Evolutionary conservation across 2,329 filamentous ascomycete genomes (phyloP).

Genomic region (Penicillium sp.): DNA sequence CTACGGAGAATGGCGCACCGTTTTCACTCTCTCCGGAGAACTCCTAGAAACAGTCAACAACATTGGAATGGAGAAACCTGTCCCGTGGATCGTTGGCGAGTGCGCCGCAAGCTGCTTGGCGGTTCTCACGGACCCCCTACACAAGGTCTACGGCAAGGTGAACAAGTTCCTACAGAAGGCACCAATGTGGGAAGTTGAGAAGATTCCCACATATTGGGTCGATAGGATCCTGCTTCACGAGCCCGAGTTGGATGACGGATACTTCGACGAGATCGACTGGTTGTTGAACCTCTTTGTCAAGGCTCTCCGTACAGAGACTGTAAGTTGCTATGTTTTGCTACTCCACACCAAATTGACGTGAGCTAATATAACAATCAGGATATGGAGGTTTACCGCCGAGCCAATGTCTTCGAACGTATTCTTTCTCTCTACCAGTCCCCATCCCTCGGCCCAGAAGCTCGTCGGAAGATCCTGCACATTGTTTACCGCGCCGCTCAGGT

Average conservation of each 20-base stretch:
- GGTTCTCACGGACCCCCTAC: conserved; percentile 71
- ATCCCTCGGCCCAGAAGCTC: conserved; percentile 57
- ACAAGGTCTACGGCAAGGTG: conserved; percentile 79
- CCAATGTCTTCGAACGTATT: conserved; percentile 69
- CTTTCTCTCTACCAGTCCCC: conserved; percentile 66
- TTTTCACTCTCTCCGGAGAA: conserved; percentile 77
- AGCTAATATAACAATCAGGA: conserved; percentile 34
- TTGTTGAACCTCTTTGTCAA: conserved; percentile 67
- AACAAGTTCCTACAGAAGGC: conserved; percentile 77
- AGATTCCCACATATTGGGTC: conserved; percentile 57
- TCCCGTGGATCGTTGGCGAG: conserved; percentile 70
- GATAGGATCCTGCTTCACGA: conserved; percentile 70
- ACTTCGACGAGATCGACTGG: conserved; percentile 71
- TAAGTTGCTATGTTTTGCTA: conserved; percentile 33
- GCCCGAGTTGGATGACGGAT: conserved; percentile 68
- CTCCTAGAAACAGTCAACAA: conserved; percentile 67
- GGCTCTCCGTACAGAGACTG: conserved; percentile 55
- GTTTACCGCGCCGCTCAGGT: conserved; percentile 65
- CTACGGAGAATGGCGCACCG: conserved; percentile 70
- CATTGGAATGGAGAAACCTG: conserved; percentile 52
- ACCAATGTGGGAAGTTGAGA: conserved; percentile 65
- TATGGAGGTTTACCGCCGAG: conserved; percentile 51
- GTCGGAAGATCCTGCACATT: conserved; percentile 59
- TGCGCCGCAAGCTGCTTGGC: conserved; percentile 69
- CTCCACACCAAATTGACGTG: not conserved